Conservation (phyloP, 192 early-diverging fungal genomes). For the Entophlyctis helioformis region DNA sequence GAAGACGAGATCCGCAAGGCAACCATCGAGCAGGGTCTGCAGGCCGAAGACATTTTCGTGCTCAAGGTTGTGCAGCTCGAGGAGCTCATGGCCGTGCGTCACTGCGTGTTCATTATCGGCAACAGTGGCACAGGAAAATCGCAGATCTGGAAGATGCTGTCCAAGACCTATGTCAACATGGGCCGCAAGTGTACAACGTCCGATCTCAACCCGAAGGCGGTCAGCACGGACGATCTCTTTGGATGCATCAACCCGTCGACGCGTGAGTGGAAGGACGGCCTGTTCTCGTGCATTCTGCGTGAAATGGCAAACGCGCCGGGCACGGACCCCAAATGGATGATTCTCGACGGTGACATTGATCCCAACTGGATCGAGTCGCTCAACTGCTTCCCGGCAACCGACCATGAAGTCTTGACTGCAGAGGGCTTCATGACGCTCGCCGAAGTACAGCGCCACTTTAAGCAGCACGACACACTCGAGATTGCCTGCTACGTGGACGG, state of each 20-base stretch:
- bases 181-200: slow-evolving; percentile 43
- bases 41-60: slow-evolving; percentile 54
- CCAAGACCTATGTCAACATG: slow-evolving; percentile 43
- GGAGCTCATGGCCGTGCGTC: slow-evolving; percentile 50
- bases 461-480: no score
- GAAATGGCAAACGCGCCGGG: slow-evolving; percentile 44
- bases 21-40: slow-evolving; percentile 45
- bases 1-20: slow-evolving; percentile 54
- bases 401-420: no score
- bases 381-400: no score
- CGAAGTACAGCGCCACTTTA: no score
- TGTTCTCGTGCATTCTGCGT: slow-evolving; percentile 50
- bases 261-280: slow-evolving; percentile 57
- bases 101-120: slow-evolving; percentile 59
- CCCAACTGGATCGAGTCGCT: slow-evolving; percentile 59
- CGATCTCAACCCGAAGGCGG: slow-evolving; percentile 54
- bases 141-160: slow-evolving; percentile 57
- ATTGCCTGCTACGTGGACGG: no score
- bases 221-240: slow-evolving; percentile 54
- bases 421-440: no score
- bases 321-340: slow-evolving; percentile 54
- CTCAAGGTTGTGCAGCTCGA: slow-evolving; percentile 52
- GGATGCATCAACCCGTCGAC: slow-evolving; percentile 55
- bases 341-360: slow-evolving; percentile 53
- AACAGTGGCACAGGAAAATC: slow-evolving; percentile 52